Evolutionary conservation across 164 flowering plant genomes (phyloP).

Genomic region (Malania oleifera): DNA sequence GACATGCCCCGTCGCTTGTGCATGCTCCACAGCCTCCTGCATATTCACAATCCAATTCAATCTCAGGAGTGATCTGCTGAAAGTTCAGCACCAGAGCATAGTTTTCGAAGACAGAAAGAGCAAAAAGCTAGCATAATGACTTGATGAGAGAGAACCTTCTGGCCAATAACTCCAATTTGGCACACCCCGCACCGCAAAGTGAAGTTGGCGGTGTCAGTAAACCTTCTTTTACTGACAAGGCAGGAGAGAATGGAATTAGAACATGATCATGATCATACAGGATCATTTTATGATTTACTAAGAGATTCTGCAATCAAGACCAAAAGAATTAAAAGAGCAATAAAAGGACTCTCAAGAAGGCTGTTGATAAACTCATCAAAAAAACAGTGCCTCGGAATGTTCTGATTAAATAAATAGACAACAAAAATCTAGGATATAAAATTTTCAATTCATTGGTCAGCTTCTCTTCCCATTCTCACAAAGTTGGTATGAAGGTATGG

Average conservation of each 20-base stretch:
- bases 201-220: slow-evolving; percentile 85
- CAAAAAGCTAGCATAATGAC: neutral
- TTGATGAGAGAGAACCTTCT: slow-evolving; percentile 48
- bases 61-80: neutral
- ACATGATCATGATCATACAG: neutral
- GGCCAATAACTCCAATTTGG: slow-evolving; percentile 87
- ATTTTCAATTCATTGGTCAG: no score
- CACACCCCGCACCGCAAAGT: slow-evolving; percentile 94
- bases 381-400: no score
- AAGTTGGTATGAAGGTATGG: no score
- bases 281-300: no score
- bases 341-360: no score
- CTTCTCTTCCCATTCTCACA: no score
- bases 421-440: no score
- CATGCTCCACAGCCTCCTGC: slow-evolving; percentile 97
- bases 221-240: slow-evolving; percentile 63
- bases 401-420: no score
- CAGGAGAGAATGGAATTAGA: slow-evolving; percentile 1
- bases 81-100: neutral
- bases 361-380: no score
- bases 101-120: neutral
- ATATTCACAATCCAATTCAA: slow-evolving; percentile 3
- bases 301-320: no score
- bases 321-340: no score
- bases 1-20: slow-evolving; percentile 87